phyloP scores from a whole-genome alignment of 768 basidiomycete species.

The Suillus subalutaceus region DNA sequence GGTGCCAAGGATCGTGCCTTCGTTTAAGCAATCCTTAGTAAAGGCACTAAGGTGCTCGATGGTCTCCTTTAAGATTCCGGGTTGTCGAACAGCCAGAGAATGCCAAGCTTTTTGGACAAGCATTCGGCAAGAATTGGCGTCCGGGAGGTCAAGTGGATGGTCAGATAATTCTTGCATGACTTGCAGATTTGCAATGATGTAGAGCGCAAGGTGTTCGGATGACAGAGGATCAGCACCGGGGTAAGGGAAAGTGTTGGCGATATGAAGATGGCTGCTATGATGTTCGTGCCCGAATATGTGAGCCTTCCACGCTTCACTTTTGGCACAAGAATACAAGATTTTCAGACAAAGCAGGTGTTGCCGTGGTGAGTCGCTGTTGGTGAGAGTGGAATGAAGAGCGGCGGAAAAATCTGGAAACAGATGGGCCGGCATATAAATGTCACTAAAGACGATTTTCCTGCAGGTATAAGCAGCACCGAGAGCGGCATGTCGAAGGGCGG shows the following conservation, averaged over 20 bases:
- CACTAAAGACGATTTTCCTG: background rate
- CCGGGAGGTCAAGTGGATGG: background rate
- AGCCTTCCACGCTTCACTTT: background rate
- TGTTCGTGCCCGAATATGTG: slow-evolving; percentile 7
- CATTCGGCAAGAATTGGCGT: background rate
- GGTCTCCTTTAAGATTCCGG: background rate
- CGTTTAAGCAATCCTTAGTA: background rate
- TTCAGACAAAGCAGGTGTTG: slow-evolving; percentile 13
- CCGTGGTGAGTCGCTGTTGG: background rate
- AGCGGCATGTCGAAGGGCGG: slow-evolving; percentile 8
- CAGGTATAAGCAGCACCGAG: slow-evolving; percentile 6
- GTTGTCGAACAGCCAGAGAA: background rate
- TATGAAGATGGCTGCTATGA: background rate
- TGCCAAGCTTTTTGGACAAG: background rate
- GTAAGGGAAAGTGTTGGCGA: slow-evolving; percentile 12
- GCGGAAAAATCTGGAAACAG: background rate
- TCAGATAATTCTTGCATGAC: background rate
- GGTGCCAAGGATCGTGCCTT: background rate
- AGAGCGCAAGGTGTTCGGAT: slow-evolving; percentile 11
- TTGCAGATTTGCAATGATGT: slow-evolving; percentile 6
- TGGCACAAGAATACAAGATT: slow-evolving; percentile 6
- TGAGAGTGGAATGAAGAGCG: slow-evolving; percentile 1
- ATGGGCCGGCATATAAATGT: background rate
- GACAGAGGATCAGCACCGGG: background rate
- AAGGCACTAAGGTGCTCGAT: background rate